A percentile compares a stretch with the other conserved stretches of the same genome.
phyloP scores from a whole-genome alignment of 805 yeast species.

The Candida nemodendra region DNA sequence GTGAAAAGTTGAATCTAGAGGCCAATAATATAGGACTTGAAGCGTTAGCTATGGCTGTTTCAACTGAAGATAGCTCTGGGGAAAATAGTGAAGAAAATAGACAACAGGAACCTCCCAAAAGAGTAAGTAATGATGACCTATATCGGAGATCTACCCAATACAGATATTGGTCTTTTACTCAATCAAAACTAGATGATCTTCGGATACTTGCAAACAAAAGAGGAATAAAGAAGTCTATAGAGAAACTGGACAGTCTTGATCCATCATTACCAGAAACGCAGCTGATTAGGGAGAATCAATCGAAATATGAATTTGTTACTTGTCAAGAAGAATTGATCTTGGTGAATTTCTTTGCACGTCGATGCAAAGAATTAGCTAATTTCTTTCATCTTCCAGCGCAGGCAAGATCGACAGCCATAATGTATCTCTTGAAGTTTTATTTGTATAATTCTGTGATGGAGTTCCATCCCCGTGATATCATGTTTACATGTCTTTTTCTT shows the following conservation, averaged over 20 bases:
- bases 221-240: constrained; percentile 41
- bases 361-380: constrained; percentile 65
- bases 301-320: constrained; percentile 44
- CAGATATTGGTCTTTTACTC: constrained; percentile 79
- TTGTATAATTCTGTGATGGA: constrained; percentile 81
- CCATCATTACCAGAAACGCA: constrained; percentile 18
- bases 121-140: constrained; percentile 77
- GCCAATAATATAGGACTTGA: too few relatives aligned
- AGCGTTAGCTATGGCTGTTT: too few relatives aligned
- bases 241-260: constrained; percentile 11
- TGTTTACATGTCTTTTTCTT: constrained; percentile 79
- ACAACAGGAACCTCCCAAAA: constrained; percentile 17
- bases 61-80: too few relatives aligned
- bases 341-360: constrained; percentile 69
- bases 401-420: constrained; percentile 81
- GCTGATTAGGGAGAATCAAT: constrained; percentile 17
- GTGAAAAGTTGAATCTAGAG: too few relatives aligned
- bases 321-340: constrained; percentile 69
- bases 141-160: constrained; percentile 86
- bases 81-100: not conserved
- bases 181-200: constrained; percentile 49
- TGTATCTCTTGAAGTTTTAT: constrained; percentile 79
- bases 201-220: constrained; percentile 51
- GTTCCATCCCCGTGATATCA: constrained; percentile 77
- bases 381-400: constrained; percentile 84